Conservation (phyloP, 2,329 filamentous ascomycete species). For the Fusarium sp. region DNA sequence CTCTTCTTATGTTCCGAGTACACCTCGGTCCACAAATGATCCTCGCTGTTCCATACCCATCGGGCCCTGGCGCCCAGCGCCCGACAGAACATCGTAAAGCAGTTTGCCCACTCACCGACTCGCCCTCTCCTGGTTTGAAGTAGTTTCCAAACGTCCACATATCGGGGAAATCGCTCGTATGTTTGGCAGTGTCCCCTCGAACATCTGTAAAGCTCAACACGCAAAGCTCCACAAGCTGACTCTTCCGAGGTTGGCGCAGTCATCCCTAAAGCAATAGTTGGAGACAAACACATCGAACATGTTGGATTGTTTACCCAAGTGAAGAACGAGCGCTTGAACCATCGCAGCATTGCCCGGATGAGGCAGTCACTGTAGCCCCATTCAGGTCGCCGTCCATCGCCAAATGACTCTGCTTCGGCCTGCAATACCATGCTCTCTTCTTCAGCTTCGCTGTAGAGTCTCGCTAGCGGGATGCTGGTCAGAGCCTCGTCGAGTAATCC, state of each 20-base stretch:
- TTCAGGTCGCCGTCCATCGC: slow-evolving; percentile 80
- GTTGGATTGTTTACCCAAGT: slow-evolving; percentile 96
- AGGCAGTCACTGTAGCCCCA: slow-evolving; percentile 99
- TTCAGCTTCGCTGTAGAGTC: slow-evolving; percentile 93
- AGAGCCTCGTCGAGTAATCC: slow-evolving; percentile 93
- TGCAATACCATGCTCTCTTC: slow-evolving; percentile 90
- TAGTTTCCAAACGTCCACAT: slow-evolving; percentile 93
- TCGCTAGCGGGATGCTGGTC: slow-evolving; percentile 84
- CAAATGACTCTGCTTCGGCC: slow-evolving; percentile 88
- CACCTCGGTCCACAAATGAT: slow-evolving; percentile 97
- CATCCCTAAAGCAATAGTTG: slow-evolving; percentile 85
- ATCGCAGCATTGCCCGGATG: slow-evolving; percentile 82
- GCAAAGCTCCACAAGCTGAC: slow-evolving; percentile 83
- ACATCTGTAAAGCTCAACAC: slow-evolving; percentile 92
- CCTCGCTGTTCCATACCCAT: slow-evolving; percentile 98
- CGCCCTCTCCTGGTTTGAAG: slow-evolving; percentile 87
- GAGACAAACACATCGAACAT: slow-evolving; percentile 82
- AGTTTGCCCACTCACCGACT: slow-evolving; percentile 96
- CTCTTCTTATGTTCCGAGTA: slow-evolving; percentile 93
- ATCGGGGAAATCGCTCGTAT: slow-evolving; percentile 91
- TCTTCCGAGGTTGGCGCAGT: slow-evolving; percentile 89
- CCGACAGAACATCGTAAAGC: slow-evolving; percentile 97
- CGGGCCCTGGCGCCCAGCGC: slow-evolving; percentile 90
- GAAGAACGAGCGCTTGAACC: slow-evolving; percentile 97
- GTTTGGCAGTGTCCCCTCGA: slow-evolving; percentile 78